Conservation (phyloP, 2,329 filamentous ascomycete genomes). For the Pyrenophora teres region DNA sequence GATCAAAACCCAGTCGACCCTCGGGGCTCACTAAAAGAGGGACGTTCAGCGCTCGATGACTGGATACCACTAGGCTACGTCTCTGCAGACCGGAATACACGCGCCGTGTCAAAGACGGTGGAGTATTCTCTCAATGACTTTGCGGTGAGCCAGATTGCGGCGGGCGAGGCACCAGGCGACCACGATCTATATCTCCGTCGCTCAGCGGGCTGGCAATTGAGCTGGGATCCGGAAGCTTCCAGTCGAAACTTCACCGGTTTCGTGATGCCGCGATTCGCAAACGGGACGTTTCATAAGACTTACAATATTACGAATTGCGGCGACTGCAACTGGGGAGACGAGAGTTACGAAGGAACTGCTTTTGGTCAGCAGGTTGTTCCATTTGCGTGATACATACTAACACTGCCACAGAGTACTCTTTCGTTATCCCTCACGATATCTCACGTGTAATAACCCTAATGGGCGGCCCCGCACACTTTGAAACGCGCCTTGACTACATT, state of each 20-base stretch:
- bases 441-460: slow-evolving; percentile 50
- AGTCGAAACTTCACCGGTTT: slow-evolving; percentile 47
- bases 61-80: slow-evolving; percentile 52
- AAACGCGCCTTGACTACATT: slow-evolving; percentile 49
- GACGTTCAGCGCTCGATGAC: slow-evolving; percentile 50
- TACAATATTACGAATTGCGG: slow-evolving; percentile 52
- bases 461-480: slow-evolving; percentile 48
- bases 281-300: slow-evolving; percentile 43
- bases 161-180: slow-evolving; percentile 48
- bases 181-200: slow-evolving; percentile 47
- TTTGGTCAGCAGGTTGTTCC: slow-evolving; percentile 31
- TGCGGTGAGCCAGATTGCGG: slow-evolving; percentile 49
- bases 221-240: slow-evolving; percentile 46
- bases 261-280: slow-evolving; percentile 43
- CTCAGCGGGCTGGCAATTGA: slow-evolving; percentile 50
- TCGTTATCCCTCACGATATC: slow-evolving; percentile 52
- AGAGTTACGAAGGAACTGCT: slow-evolving; percentile 51
- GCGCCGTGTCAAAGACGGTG: slow-evolving; percentile 49
- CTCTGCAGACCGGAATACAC: slow-evolving; percentile 45
- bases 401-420: slow-evolving; percentile 46
- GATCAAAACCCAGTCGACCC: slow-evolving; percentile 43
- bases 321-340: slow-evolving; percentile 49
- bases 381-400: not conserved
- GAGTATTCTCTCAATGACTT: slow-evolving; percentile 54
- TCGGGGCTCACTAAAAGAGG: slow-evolving; percentile 49